Conservation (phyloP, 805 yeast genomes). For the Pichia scutulata region DNA sequence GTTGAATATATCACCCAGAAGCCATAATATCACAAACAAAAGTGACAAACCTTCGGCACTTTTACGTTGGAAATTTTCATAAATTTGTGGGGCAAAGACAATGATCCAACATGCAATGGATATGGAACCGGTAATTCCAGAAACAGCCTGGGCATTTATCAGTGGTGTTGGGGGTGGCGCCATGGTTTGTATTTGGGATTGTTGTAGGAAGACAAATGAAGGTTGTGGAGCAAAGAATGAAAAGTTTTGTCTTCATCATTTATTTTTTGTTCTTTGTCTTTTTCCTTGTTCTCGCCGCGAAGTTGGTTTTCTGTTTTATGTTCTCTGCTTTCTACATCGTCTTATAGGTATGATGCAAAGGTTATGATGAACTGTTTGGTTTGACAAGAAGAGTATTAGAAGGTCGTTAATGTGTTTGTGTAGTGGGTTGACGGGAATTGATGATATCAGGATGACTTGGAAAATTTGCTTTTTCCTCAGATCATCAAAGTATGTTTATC, state of each 20-base stretch:
- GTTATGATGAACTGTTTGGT: no score
- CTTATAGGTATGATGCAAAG: no score
- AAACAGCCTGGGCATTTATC: constrained; percentile 60
- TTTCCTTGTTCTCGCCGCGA: not conserved
- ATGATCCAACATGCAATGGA: constrained; percentile 97
- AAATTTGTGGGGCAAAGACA: constrained; percentile 94
- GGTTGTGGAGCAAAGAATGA: not conserved
- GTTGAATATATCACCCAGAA: constrained; percentile 89
- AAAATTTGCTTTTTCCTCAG: no score
- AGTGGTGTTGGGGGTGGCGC: constrained; percentile 62
- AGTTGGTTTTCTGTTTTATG: no score
- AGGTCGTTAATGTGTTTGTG: no score
- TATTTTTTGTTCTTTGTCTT: not conserved
- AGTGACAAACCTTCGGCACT: constrained; percentile 87
- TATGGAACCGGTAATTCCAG: constrained; percentile 78
- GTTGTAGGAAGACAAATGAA: not conserved
- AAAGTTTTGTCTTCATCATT: not conserved
- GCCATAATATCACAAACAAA: constrained; percentile 82
- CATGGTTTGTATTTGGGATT: constrained; percentile 20
- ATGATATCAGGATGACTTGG: no score
- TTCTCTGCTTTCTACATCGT: no score
- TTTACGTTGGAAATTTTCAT: constrained; percentile 80
- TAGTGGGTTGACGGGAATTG: no score
- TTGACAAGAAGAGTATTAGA: no score
- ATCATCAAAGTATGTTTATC: no score